Evolutionary conservation across 345 rosid species (phyloP), one percentile per base, ranked within the genome.

Genomic region (Heritiera littoralis): DNA sequence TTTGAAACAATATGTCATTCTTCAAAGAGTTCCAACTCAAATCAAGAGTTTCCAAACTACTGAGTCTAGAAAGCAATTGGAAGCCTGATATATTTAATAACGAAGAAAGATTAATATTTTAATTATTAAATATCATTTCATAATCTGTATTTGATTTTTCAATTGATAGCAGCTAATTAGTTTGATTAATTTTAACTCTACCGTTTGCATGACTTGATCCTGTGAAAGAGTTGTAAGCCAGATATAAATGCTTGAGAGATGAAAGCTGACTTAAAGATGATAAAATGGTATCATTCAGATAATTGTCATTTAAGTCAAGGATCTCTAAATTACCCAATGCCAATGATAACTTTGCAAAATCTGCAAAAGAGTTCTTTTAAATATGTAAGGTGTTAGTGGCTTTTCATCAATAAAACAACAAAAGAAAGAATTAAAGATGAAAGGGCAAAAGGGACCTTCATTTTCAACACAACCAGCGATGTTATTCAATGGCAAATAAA

Each of bases 391-490:
- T 18, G 30, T 41, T 66, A 66, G 15, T 41, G 30, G 5, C 8
- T 18, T 41, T 23, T 43, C 41, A 45, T 41, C 20, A 59, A 59
- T 11, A 38, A 10, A 72, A 51, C n/a, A 12, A 61, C 12, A 18
- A 5, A 3, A 41, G 45, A 41, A 41, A 40, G 4, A 14, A 67
- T 4, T 14, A 67, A 32, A 61, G 14, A 61, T 61, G 51, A 40
- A 67, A 45, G 8, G 49, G n/a, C 9, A 17, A 43, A 14, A 14
- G 9, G 45, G 70, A 67, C 78, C 78, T 75, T 60, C 23, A 59
- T 60, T 59, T 20, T 75, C 54, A 9, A 75, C 6, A 6, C 1
- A 13, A 45, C 68, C 68, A n/a, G 0, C 8, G n/a, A 75, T 59
- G 23, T 0, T 5, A 60, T 60, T 59, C 0, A 3, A 13, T 0